These are phyloP conservation scores for Coprinopsis sp. DNA, from an alignment of 768 basidiomycete genomes.

Conservation along the genomic window DNA sequence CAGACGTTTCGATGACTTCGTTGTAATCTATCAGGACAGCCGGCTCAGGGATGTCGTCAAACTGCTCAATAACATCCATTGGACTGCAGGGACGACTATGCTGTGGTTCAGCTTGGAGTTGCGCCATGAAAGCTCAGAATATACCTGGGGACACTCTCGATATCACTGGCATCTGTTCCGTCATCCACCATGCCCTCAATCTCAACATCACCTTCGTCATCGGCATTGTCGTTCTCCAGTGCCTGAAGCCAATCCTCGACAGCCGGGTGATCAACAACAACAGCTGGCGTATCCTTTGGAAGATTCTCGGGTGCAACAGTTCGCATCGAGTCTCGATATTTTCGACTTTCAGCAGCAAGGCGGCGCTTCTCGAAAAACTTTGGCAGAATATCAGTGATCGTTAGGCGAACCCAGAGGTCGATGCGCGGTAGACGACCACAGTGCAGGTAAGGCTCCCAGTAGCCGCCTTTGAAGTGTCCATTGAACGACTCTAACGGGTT, in stretches of 20 bases:
- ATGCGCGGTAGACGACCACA: slow-evolving; percentile 8
- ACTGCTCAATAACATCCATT: not conserved
- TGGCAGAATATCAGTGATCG: slow-evolving; percentile 2
- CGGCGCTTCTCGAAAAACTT: slow-evolving; percentile 4
- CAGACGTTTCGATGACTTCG: not conserved
- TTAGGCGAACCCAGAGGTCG: slow-evolving; percentile 1
- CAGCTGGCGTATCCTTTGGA: not conserved
- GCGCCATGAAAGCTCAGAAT: not conserved
- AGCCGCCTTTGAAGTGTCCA: slow-evolving; percentile 24
- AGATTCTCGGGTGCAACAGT: not conserved
- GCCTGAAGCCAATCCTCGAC: not conserved
- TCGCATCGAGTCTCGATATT: not conserved
- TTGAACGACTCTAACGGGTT: slow-evolving; percentile 35
- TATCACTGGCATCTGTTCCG: too few species aligned
- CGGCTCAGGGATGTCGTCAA: not conserved
- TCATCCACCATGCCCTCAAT: too few species aligned
- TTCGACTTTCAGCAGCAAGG: not conserved
- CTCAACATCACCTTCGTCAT: not conserved
- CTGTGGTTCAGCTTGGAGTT: too few species aligned
- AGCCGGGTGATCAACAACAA: not conserved
- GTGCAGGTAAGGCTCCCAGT: slow-evolving; percentile 20
- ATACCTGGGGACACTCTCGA: not conserved
- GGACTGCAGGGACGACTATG: too few species aligned
- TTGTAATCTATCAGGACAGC: not conserved
- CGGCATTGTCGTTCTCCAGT: not conserved